Percentiles rank a stretch among this genome's conserved stretches.
Conservation (phyloP, 257 asterid genomes). For the Voacanga thouarsii region DNA sequence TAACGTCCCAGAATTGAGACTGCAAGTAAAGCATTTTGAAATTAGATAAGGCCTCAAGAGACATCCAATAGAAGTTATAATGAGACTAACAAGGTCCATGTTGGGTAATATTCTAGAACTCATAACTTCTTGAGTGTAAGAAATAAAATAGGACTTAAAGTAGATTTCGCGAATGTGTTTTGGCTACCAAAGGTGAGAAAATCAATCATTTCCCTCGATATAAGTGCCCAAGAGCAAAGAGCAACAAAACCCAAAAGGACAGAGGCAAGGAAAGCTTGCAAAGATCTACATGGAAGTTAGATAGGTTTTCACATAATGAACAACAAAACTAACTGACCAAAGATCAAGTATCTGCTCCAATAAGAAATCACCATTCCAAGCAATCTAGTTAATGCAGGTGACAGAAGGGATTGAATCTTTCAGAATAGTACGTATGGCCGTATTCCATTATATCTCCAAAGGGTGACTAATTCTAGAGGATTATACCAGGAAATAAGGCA, state of each 20-base stretch:
- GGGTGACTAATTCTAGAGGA: not conserved
- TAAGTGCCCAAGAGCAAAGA: not conserved
- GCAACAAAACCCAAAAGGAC: not conserved
- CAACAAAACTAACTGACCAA: not conserved
- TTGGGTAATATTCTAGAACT: not conserved
- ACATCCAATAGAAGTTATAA: not conserved
- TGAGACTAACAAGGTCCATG: not conserved
- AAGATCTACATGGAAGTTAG: not conserved
- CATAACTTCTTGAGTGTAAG: not conserved
- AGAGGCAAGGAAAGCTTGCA: not conserved
- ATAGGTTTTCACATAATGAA: not conserved
- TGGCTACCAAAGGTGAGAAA: not conserved
- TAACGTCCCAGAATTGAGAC: conserved; percentile 69
- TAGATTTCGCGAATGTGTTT: not conserved
- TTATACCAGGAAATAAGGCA: not conserved
- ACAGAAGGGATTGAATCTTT: not conserved
- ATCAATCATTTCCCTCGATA: not conserved
- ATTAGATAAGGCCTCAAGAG: conserved; percentile 10
- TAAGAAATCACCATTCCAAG: not conserved
- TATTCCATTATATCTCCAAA: not conserved
- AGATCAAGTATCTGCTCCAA: not conserved
- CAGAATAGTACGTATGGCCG: not conserved
- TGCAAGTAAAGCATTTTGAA: conserved; percentile 6
- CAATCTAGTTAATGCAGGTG: not conserved
- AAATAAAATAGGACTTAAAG: not conserved